Base-by-base conservation (phyloP, 2,329 filamentous ascomycete species). In the Pseudopyrenochaeta lycopersici region DNA sequence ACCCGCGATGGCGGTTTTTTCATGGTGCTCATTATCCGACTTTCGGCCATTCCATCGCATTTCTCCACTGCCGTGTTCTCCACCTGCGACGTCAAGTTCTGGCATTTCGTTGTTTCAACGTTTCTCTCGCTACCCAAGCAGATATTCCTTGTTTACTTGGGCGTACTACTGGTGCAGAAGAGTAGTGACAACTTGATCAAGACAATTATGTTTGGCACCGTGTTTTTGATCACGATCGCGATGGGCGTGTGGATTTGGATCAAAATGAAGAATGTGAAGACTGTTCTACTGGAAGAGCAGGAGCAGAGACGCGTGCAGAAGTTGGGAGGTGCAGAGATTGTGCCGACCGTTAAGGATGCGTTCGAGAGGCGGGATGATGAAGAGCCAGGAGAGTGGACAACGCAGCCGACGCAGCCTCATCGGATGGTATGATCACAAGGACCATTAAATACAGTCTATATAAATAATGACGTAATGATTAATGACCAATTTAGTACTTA, bases 81-180 rank as follows among this genome's bases (percentile, higher is more conserved):
- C 17, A 74, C 72, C 31, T 74, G 70, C 59, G 67, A 74, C 53
- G 72, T 74, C 42, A 73, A 71, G 15, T 74, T 74, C 56, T 72
- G 69, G 67, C 61, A 68, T 49, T 74, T 74, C 30, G 62, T 70
- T 32, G 62, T 74, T 35, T 69, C 72, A 1, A 73, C 72, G 4
- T 63, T 73, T 35, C 54, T 71, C 27, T 73, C 70, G 7, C 56
- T 74, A 5, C 72, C 71, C 6, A 74, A 74, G 54, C 72, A 74
- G 44, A 68, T 73, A 33, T 72, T 74, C 52, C 65, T 74, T 30
- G 72, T 74, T 11, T 74, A 73, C 47, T 54, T 74, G 9, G 72
- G 72, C 44, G 70, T 74, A 7, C 49, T 74, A 7, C 61, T 74
- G 1, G 60, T 74, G 1, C 57, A 73, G 39, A 42, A 72, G 5